These are phyloP conservation scores for Brassica cretica DNA, from an alignment of 345 rosid genomes.

Conservation along the genomic window DNA sequence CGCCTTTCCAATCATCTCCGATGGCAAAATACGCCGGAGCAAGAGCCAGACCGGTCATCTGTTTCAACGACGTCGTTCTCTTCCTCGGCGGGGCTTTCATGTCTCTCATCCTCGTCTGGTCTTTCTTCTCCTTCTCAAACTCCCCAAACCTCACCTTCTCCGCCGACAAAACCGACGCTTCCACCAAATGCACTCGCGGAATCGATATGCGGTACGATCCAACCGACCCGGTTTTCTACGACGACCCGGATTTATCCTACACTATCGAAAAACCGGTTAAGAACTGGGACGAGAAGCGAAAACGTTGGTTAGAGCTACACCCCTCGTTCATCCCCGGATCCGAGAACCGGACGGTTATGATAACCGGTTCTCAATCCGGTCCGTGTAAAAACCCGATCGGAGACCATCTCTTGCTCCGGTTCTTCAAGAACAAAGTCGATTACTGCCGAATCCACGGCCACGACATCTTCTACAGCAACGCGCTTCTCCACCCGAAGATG, in stretches of 20 bases:
- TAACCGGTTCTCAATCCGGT: slow-evolving; percentile 82
- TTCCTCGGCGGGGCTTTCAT: slow-evolving; percentile 67
- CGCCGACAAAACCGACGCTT: slow-evolving; percentile 9
- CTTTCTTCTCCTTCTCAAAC: slow-evolving; percentile 56
- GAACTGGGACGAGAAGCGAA: slow-evolving; percentile 81
- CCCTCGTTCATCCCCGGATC: slow-evolving; percentile 68
- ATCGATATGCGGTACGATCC: slow-evolving; percentile 55
- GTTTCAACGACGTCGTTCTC: slow-evolving; percentile 50
- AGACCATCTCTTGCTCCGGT: slow-evolving; percentile 74
- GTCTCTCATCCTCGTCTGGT: slow-evolving; percentile 64
- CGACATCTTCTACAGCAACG: slow-evolving; percentile 82
- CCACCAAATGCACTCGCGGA: slow-evolving; percentile 26
- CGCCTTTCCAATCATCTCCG: slow-evolving; percentile 30
- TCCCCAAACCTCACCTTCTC: slow-evolving; percentile 15
- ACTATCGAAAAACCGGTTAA: slow-evolving; percentile 57
- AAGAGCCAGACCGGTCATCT: slow-evolving; percentile 40
- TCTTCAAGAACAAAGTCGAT: slow-evolving; percentile 91
- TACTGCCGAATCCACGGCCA: slow-evolving; percentile 83
- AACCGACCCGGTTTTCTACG: slow-evolving; percentile 64
- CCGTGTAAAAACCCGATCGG: slow-evolving; percentile 91
- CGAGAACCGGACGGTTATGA: slow-evolving; percentile 59
- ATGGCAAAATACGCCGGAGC: slow-evolving; percentile 45
- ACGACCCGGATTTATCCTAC: slow-evolving; percentile 68
- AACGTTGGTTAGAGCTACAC: slow-evolving; percentile 66
- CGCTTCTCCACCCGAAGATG: slow-evolving; percentile 81